Conservation (phyloP, 345 rosid genomes). For the Viola odorata region DNA sequence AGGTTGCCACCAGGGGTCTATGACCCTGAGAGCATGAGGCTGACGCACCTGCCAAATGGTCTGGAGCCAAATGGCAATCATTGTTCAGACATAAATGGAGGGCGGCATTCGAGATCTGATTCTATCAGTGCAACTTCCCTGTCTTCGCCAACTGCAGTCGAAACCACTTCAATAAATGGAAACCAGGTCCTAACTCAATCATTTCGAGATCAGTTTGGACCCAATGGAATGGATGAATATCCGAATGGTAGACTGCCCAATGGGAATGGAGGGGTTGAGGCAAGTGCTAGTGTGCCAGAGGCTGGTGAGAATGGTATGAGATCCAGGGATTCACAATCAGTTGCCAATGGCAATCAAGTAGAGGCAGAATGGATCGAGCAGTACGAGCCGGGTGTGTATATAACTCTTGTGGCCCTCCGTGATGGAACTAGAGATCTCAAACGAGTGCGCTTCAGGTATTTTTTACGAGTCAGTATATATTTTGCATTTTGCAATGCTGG, state of each 20-base stretch:
- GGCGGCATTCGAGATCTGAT: constrained; percentile 55
- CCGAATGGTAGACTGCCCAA: constrained; percentile 38
- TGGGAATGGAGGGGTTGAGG: constrained; percentile 38
- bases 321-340: constrained; percentile 43
- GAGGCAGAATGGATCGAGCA: constrained; percentile 97
- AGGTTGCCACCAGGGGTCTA: constrained; percentile 65
- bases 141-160: constrained; percentile 40
- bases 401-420: constrained; percentile 72
- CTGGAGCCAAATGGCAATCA: constrained; percentile 66
- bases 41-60: constrained; percentile 44
- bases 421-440: constrained; percentile 98
- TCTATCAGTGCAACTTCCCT: constrained; percentile 42
- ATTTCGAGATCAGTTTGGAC: constrained; percentile 38
- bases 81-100: constrained; percentile 51
- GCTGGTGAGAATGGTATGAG: constrained; percentile 41
- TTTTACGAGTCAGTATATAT: background rate
- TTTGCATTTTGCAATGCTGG: background rate
- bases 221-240: constrained; percentile 38
- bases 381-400: constrained; percentile 88
- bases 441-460: constrained; percentile 97
- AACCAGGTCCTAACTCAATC: constrained; percentile 28
- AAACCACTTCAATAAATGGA: constrained; percentile 40
- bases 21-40: constrained; percentile 46
- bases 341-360: constrained; percentile 42
- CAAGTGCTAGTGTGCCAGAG: constrained; percentile 40